A percentile compares a stretch with the other conserved stretches of the same genome.
Conservation (phyloP, 2,329 filamentous ascomycete genomes). For the Pseudonectria foliicola region DNA sequence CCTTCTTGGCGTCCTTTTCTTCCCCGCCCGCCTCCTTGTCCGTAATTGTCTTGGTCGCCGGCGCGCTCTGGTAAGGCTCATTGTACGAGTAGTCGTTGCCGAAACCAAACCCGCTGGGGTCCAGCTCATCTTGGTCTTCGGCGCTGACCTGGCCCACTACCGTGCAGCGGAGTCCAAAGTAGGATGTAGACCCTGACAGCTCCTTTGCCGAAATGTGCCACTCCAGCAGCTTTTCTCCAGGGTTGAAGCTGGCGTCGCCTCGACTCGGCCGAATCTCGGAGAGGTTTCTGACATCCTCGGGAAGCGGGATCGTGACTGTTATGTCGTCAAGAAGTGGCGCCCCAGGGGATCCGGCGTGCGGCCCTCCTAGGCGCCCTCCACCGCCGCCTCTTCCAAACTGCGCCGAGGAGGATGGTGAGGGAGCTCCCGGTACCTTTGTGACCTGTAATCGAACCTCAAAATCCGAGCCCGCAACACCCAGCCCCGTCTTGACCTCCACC, state of each 20-base stretch:
- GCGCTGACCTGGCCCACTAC: conserved; percentile 58
- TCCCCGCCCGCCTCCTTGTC: conserved; percentile 26
- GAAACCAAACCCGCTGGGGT: conserved; percentile 46
- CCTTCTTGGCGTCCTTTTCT: conserved; percentile 47
- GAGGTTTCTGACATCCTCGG: conserved; percentile 71
- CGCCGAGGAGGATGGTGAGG: conserved; percentile 27
- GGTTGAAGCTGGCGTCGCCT: conserved; percentile 77
- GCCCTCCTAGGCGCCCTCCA: conserved; percentile 34
- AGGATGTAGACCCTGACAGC: conserved; percentile 56
- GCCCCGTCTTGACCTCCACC: conserved; percentile 72
- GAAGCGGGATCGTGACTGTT: conserved; percentile 70
- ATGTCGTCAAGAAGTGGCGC: conserved; percentile 68
- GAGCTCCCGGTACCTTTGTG: conserved; percentile 53
- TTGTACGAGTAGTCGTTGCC: conserved; percentile 45
- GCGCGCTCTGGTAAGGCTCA: conserved; percentile 48
- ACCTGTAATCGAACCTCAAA: conserved; percentile 80
- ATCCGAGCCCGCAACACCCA: conserved; percentile 69
- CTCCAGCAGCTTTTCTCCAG: conserved; percentile 64
- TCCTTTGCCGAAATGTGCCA: conserved; percentile 81
- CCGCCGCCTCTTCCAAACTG: conserved; percentile 36
- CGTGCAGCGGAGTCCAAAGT: conserved; percentile 71
- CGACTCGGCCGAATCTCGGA: conserved; percentile 72
- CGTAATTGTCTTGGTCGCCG: conserved; percentile 28
- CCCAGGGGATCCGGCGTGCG: conserved; percentile 46
- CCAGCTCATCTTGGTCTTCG: conserved; percentile 42